Conservation (phyloP, 2,329 filamentous ascomycete genomes). For the Remersonia thermophila region DNA sequence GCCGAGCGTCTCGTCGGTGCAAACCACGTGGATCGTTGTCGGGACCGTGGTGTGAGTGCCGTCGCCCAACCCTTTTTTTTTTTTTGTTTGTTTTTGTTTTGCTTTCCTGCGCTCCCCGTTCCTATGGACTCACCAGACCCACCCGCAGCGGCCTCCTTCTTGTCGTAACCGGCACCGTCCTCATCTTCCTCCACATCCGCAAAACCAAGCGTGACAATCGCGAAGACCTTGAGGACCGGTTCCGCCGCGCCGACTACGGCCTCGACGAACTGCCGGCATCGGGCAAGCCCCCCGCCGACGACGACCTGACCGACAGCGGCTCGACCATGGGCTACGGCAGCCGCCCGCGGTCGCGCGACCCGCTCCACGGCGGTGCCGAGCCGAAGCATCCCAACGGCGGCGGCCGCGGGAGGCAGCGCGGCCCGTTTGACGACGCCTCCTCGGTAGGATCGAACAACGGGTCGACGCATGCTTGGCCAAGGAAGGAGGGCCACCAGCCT, state of each 20-base stretch:
- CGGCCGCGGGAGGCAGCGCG: background rate
- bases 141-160: slow-evolving; percentile 13
- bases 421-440: slow-evolving; percentile 10
- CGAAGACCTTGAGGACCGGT: slow-evolving; percentile 15
- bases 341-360: slow-evolving; percentile 9
- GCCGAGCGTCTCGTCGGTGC: slow-evolving; percentile 10
- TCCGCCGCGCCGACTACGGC: slow-evolving; percentile 15
- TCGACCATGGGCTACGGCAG: slow-evolving; percentile 4
- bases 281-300: slow-evolving; percentile 3
- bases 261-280: slow-evolving; percentile 11
- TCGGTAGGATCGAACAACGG: slow-evolving; percentile 2
- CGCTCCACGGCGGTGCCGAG: slow-evolving; percentile 7
- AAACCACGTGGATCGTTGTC: slow-evolving; percentile 14
- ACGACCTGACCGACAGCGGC: slow-evolving; percentile 5
- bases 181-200: slow-evolving; percentile 13
- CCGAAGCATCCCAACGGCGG: slow-evolving; percentile 1
- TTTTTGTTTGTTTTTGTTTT: too few relatives aligned
- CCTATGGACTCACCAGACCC: too few relatives aligned
- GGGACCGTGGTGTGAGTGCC: slow-evolving; percentile 14
- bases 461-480: slow-evolving; percentile 7
- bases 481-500: slow-evolving; percentile 6
- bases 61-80: too few relatives aligned
- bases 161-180: slow-evolving; percentile 5
- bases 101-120: background rate
- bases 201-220: slow-evolving; percentile 11